Conservation (phyloP, 139 green algal species). For the Chlamydomonas schloesseri region DNA sequence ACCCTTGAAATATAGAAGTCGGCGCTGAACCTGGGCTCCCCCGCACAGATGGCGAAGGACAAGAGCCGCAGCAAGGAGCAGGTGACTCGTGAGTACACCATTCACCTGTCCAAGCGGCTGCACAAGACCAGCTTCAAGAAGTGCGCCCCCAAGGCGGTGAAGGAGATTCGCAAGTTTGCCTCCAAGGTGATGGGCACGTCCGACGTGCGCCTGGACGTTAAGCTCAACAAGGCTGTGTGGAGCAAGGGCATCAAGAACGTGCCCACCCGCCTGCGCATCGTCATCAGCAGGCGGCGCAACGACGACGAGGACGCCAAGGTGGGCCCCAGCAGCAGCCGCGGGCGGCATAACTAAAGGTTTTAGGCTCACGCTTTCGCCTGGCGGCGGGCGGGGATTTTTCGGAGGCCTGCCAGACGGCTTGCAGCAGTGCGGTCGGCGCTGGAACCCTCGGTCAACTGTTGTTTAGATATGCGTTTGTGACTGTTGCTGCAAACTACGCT, state of each 20-base stretch:
- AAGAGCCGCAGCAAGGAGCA: slow-evolving; percentile 80
- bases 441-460: no score
- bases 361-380: no score
- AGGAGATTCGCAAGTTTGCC: slow-evolving; percentile 98
- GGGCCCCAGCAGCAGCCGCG: background rate
- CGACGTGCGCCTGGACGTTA: slow-evolving; percentile 97
- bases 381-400: no score
- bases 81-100: slow-evolving; percentile 97
- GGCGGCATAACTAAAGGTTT: no score
- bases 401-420: background rate
- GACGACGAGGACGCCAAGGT: slow-evolving; percentile 99
- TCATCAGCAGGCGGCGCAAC: slow-evolving; percentile 93
- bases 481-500: no score
- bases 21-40: background rate
- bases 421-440: background rate
- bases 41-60: slow-evolving; percentile 73
- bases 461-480: no score
- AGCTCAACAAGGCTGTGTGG: slow-evolving; percentile 99
- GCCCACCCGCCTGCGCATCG: slow-evolving; percentile 90
- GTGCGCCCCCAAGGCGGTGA: slow-evolving; percentile 91
- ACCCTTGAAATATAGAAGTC: background rate
- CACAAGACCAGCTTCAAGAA: slow-evolving; percentile 98
- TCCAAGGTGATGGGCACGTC: slow-evolving; percentile 95
- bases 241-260: slow-evolving; percentile 95
- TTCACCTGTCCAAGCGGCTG: slow-evolving; percentile 97